These are phyloP conservation scores for Tilletiopsis washingtonensis DNA, from an alignment of 1,284 basidiomycete genomes.

Conservation along the genomic window DNA sequence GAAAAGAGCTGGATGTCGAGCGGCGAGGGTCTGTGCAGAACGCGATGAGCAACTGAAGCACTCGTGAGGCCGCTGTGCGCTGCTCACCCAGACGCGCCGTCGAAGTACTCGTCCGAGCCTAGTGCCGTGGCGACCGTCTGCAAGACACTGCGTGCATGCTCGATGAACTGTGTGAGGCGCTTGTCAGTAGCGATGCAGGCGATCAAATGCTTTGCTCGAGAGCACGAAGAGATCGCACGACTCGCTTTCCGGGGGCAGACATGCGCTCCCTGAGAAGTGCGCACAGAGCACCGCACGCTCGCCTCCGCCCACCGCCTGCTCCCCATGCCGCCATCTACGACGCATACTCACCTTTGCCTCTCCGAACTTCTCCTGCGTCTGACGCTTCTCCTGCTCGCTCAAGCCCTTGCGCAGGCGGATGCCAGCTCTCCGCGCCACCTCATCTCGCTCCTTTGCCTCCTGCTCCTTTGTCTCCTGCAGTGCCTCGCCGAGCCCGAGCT, in stretches of 20 bases:
- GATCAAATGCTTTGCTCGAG: no score
- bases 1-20: conserved; percentile 3
- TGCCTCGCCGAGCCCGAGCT: neutral
- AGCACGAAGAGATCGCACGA: no score
- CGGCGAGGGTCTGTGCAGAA: neutral
- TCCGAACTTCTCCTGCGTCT: neutral
- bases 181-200: no score
- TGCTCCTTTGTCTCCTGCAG: neutral
- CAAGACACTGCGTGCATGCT: no score
- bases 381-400: neutral
- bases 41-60: neutral
- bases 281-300: no score
- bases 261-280: no score
- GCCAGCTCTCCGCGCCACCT: conserved; percentile 2
- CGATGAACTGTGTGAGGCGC: no score
- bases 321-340: no score
- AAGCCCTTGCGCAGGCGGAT: neutral
- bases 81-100: no score
- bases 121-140: neutral
- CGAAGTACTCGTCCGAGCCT: neutral
- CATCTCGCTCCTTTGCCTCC: neutral
- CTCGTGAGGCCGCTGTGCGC: no score
- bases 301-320: no score
- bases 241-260: no score
- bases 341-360: neutral